Conservation (phyloP, 2,329 filamentous ascomycete genomes). For the Fusarium chlamydosporum region DNA sequence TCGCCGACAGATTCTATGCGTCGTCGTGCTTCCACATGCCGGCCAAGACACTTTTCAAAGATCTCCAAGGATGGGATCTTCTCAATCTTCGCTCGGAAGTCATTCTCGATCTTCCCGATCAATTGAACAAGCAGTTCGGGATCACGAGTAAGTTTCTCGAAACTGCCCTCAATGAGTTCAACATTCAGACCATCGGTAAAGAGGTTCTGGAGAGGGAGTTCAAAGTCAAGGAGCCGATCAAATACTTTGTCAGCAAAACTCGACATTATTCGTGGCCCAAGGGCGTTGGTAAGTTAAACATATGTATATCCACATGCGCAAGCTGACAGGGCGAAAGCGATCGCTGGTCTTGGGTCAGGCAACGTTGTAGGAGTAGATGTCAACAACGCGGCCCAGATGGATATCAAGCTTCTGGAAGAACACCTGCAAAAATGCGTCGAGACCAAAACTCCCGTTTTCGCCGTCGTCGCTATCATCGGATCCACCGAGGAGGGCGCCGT, state of each 20-base stretch:
- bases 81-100: conserved; percentile 59
- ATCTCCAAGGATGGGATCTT: conserved; percentile 60
- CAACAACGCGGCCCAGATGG: conserved; percentile 58
- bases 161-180: conserved; percentile 41
- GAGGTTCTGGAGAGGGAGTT: conserved; percentile 56
- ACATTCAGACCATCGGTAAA: conserved; percentile 60
- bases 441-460: conserved; percentile 56
- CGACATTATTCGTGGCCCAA: conserved; percentile 66
- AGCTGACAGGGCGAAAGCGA: conserved; percentile 50
- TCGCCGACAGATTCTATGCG: conserved; percentile 57
- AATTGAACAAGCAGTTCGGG: conserved; percentile 56
- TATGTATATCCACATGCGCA: accelerated
- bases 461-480: conserved; percentile 62
- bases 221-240: conserved; percentile 50
- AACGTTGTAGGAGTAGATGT: conserved; percentile 59
- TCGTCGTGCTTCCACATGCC: conserved; percentile 53
- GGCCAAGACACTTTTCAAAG: conserved; percentile 54
- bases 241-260: conserved; percentile 59
- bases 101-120: conserved; percentile 59
- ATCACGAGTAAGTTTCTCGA: conserved; percentile 58
- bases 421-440: conserved; percentile 53
- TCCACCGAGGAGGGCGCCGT: conserved; percentile 65
- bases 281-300: conserved; percentile 56
- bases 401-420: conserved; percentile 53
- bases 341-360: conserved; percentile 61